phyloP scores from a whole-genome alignment of 176 grass and related monocot species.

The Zoysia pacifica region DNA sequence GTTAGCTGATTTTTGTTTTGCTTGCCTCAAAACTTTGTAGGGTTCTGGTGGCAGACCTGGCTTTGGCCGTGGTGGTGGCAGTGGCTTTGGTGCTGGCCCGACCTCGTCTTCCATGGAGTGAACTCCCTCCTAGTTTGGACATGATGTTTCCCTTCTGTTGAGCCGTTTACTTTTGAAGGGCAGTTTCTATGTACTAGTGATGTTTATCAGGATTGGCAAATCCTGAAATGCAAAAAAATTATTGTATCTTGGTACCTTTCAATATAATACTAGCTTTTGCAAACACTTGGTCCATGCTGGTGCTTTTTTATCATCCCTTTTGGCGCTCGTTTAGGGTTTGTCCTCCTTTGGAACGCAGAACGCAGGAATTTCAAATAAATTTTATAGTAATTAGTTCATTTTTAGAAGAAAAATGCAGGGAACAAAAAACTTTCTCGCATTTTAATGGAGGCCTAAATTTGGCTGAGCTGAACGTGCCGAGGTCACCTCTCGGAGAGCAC shows the following conservation, averaged over 20 bases:
- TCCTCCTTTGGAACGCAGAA: no score
- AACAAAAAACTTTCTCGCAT: no score
- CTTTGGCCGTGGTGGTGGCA: slow-evolving; percentile 81
- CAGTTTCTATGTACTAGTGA: slow-evolving; percentile 45
- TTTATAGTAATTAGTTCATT: no score
- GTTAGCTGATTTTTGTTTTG: no score
- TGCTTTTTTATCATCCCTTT: not conserved
- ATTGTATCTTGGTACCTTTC: slow-evolving; percentile 11
- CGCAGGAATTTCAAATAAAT: no score
- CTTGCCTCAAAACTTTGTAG: slow-evolving; percentile 37
- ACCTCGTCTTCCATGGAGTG: slow-evolving; percentile 80
- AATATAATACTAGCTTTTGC: slow-evolving; percentile 40
- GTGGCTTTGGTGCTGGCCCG: slow-evolving; percentile 54
- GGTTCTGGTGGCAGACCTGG: slow-evolving; percentile 70
- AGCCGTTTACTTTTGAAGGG: slow-evolving; percentile 48
- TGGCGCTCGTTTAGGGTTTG: not conserved
- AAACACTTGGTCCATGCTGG: not conserved
- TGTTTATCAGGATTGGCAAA: slow-evolving; percentile 41
- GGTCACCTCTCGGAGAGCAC: not conserved
- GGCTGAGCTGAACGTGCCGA: not conserved
- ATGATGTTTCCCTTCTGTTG: slow-evolving; percentile 36
- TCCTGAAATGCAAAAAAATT: slow-evolving; percentile 44
- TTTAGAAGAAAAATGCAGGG: no score
- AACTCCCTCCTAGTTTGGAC: slow-evolving; percentile 41
- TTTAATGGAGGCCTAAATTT: no score